These are phyloP conservation scores for Escovopsis sp. DNA, from an alignment of 2,329 filamentous ascomycete genomes.

Conservation along the genomic window DNA sequence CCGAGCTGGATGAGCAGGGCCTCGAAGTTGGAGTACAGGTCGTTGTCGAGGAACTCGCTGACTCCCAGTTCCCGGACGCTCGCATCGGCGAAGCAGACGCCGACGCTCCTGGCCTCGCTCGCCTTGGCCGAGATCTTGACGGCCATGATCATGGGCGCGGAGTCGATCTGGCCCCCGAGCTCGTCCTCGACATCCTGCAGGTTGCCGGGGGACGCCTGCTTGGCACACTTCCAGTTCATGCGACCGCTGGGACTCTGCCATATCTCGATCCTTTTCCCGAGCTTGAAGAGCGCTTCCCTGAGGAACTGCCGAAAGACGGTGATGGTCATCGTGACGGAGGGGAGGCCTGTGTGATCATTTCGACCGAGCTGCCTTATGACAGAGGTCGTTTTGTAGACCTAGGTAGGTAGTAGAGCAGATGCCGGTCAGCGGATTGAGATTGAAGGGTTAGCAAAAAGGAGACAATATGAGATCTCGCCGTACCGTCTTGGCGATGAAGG, in stretches of 20 bases:
- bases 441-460: too few species aligned
- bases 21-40: constrained; percentile 96
- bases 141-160: constrained; percentile 85
- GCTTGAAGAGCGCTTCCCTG: constrained; percentile 79
- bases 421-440: not conserved
- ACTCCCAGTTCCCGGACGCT: constrained; percentile 91
- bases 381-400: constrained; percentile 96
- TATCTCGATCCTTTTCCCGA: constrained; percentile 84
- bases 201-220: constrained; percentile 91
- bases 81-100: constrained; percentile 95
- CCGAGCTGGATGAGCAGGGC: constrained; percentile 91
- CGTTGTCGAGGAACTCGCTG: constrained; percentile 97
- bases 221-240: constrained; percentile 83
- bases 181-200: constrained; percentile 96
- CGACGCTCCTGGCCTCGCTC: constrained; percentile 69
- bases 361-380: constrained; percentile 82
- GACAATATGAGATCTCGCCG: constrained; percentile 9
- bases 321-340: constrained; percentile 88
- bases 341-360: constrained; percentile 67
- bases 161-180: constrained; percentile 70
- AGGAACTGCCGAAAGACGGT: constrained; percentile 95
- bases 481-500: constrained; percentile 67
- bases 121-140: constrained; percentile 89
- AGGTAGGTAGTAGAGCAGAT: not conserved
- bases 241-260: constrained; percentile 63